Percentiles rank a stretch among this genome's conserved stretches.
These are phyloP conservation scores for Narthecium ossifragum DNA, from an alignment of 106 monocot genomes.

Conservation along the genomic window DNA sequence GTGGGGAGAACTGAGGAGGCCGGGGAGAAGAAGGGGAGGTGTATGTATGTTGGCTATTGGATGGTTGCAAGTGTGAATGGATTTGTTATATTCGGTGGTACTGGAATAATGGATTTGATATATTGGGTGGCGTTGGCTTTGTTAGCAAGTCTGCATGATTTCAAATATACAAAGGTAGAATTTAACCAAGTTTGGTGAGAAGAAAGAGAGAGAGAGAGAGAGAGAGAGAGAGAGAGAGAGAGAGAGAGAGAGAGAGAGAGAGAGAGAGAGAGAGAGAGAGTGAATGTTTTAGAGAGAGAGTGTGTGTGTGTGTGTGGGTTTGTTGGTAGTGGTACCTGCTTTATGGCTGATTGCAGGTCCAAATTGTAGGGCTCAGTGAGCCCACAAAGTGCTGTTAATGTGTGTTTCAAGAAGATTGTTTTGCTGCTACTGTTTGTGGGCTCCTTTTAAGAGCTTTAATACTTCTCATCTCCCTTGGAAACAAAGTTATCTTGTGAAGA, in stretches of 20 bases:
- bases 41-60: background rate
- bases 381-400: conserved; percentile 8
- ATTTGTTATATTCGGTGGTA: conserved; percentile 11
- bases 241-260: conserved; percentile 26
- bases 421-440: background rate
- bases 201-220: conserved; percentile 3
- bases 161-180: conserved; percentile 5
- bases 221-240: conserved; percentile 1
- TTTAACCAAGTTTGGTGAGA: conserved; percentile 23
- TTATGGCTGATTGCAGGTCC: conserved; percentile 25
- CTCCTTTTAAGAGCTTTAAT: too few species aligned
- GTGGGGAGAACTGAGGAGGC: background rate
- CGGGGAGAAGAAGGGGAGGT: background rate
- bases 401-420: conserved; percentile 4
- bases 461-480: conserved; percentile 7
- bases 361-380: conserved; percentile 25
- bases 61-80: conserved; percentile 7
- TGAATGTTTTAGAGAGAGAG: conserved; percentile 16
- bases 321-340: conserved; percentile 23
- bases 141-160: conserved; percentile 28
- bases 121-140: conserved; percentile 34
- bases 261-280: too few species aligned
- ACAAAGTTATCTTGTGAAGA: conserved; percentile 4
- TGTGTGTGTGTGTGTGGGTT: too few species aligned
- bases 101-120: conserved; percentile 25